A percentile compares a stretch with the other conserved stretches of the same genome.
Conservation (phyloP, 805 yeast species). For the Cyberlindnera xishuangbannaensis region DNA sequence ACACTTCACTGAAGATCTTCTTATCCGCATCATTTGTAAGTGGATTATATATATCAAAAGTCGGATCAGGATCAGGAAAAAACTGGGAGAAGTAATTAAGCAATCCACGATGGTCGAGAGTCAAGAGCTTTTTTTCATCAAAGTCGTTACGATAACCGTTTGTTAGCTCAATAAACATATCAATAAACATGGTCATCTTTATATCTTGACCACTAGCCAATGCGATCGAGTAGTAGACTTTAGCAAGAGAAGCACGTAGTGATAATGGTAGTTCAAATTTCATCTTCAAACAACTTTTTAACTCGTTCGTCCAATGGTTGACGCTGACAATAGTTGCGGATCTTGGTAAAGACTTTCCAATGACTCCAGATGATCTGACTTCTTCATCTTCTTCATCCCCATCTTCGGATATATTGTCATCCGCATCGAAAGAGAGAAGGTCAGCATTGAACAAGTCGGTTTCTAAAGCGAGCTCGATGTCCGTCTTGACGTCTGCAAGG, state of each 20-base stretch:
- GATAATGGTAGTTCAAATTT: conserved; percentile 73
- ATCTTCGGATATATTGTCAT: conserved; percentile 30
- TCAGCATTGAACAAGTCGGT: conserved; percentile 43
- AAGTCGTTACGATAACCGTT: conserved; percentile 29
- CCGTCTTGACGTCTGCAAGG: conserved; percentile 40
- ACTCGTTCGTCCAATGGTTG: conserved; percentile 82
- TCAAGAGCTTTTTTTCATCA: conserved; percentile 23
- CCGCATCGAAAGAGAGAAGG: conserved; percentile 30
- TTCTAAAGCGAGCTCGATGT: conserved; percentile 44
- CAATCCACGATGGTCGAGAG: conserved; percentile 31
- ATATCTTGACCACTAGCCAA: conserved; percentile 67
- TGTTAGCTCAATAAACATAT: conserved; percentile 54
- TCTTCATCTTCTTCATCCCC: conserved; percentile 33
- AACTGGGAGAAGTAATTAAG: conserved; percentile 29
- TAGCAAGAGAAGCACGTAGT: conserved; percentile 54
- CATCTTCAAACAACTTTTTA: conserved; percentile 70
- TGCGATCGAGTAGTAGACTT: conserved; percentile 66
- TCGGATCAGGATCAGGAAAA: conserved; percentile 42
- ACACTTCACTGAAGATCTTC: conserved; percentile 40
- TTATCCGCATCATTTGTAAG: conserved; percentile 33
- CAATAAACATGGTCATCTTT: conserved; percentile 53
- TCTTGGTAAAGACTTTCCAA: conserved; percentile 56
- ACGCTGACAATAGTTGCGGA: conserved; percentile 72
- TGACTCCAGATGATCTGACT: conserved; percentile 35
- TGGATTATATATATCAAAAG: conserved; percentile 35